phyloP scores from a whole-genome alignment of 495 filamentous ascomycete species.

The Trichoderma gamsii region DNA sequence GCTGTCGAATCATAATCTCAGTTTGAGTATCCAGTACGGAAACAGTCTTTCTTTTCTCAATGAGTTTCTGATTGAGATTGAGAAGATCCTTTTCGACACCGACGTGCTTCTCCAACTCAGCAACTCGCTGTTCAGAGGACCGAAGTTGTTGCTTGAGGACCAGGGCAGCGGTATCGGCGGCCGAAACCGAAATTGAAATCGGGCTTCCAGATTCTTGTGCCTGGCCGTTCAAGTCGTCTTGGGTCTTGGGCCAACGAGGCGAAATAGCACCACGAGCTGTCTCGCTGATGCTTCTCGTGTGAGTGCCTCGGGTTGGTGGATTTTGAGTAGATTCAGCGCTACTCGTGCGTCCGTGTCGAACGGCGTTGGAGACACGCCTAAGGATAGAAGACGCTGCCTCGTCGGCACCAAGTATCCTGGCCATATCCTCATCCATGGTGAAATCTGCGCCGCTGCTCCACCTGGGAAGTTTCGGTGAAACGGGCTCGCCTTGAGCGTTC shows the following conservation, averaged over 20 bases:
- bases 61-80: conserved; percentile 75
- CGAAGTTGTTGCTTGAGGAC: conserved; percentile 72
- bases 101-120: conserved; percentile 72
- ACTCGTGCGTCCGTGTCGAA: conserved; percentile 87
- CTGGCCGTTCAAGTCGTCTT: conserved; percentile 52
- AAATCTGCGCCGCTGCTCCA: conserved; percentile 72
- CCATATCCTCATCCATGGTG: conserved; percentile 87
- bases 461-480: conserved; percentile 66
- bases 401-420: conserved; percentile 65
- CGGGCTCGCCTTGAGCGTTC: conserved; percentile 43
- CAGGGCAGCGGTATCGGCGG: conserved; percentile 59
- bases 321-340: conserved; percentile 53
- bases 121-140: conserved; percentile 70
- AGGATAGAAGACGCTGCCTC: conserved; percentile 69
- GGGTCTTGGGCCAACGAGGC: conserved; percentile 65
- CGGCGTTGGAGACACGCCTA: conserved; percentile 82
- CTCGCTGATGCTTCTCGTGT: conserved; percentile 51
- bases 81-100: conserved; percentile 72
- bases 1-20: conserved; percentile 88
- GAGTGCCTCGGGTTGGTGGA: conserved; percentile 30
- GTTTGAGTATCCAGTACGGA: conserved; percentile 92
- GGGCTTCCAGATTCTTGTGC: conserved; percentile 68
- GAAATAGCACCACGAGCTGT: conserved; percentile 50
- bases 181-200: conserved; percentile 50
- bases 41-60: conserved; percentile 92